Conservation (phyloP, 2,329 filamentous ascomycete species). For the Clarireedia homoeocarpa region DNA sequence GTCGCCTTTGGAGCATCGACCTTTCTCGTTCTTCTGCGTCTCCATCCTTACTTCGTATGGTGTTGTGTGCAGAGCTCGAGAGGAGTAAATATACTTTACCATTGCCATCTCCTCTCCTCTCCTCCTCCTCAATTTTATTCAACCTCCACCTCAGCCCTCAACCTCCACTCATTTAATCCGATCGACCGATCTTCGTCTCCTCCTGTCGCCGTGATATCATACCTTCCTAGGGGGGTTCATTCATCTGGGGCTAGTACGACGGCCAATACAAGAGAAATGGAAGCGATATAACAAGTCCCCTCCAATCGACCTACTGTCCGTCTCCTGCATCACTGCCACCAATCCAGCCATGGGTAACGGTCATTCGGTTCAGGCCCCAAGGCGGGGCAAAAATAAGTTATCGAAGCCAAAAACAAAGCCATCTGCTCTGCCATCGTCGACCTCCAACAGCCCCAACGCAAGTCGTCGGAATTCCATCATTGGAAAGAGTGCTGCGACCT, state of each 20-base stretch:
- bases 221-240: not conserved
- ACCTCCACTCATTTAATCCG: not conserved
- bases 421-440: slow-evolving; percentile 14
- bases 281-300: slow-evolving; percentile 7
- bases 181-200: not conserved
- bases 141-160: not conserved
- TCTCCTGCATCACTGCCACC: not conserved
- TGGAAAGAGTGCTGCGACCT: slow-evolving; percentile 1
- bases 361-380: slow-evolving; percentile 19
- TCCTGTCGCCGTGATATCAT: not conserved
- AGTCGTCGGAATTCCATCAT: slow-evolving; percentile 22
- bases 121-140: not conserved
- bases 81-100: no score
- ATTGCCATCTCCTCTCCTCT: not conserved
- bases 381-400: slow-evolving; percentile 21
- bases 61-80: no score
- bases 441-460: slow-evolving; percentile 9
- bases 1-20: not conserved
- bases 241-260: not conserved
- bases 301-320: not conserved
- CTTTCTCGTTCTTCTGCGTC: slow-evolving; percentile 1
- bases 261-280: slow-evolving; percentile 5
- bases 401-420: slow-evolving; percentile 28
- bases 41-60: not conserved
- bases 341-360: slow-evolving; percentile 23